Percentiles rank a stretch among this genome's conserved stretches.
phyloP scores from a whole-genome alignment of 306 rosid species.

The Hippophae rhamnoides region DNA sequence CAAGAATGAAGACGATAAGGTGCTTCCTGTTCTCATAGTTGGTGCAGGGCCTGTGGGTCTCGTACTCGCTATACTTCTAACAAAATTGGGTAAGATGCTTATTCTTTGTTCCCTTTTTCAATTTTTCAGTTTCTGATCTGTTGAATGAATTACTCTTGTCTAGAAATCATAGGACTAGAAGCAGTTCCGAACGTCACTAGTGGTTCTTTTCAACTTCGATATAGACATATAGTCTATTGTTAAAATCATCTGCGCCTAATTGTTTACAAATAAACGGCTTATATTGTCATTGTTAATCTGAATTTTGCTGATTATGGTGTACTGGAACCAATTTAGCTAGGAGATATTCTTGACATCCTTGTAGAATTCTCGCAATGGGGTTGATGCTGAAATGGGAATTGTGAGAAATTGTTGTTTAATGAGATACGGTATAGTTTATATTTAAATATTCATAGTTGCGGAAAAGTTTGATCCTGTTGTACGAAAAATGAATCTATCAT shows the following conservation, averaged over 20 bases:
- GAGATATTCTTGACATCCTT: background rate
- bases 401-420: conserved; percentile 4
- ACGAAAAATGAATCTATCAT: background rate
- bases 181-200: background rate
- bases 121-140: background rate
- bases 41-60: conserved; percentile 97
- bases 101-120: background rate
- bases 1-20: conserved; percentile 28
- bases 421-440: background rate
- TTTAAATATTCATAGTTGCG: background rate
- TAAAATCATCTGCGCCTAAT: background rate
- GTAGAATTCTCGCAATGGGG: background rate
- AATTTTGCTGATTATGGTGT: background rate
- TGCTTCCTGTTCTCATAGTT: conserved; percentile 70
- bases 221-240: background rate
- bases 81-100: conserved; percentile 54
- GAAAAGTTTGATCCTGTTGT: background rate
- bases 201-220: background rate
- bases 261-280: background rate
- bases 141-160: background rate
- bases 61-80: conserved; percentile 68
- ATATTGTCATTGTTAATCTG: background rate
- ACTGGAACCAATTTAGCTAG: background rate
- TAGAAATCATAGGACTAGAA: background rate
- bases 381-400: conserved; percentile 1